phyloP scores from a whole-genome alignment of 225 moss, liverwort and hornwort genomes.

The Neckera pumila region DNA sequence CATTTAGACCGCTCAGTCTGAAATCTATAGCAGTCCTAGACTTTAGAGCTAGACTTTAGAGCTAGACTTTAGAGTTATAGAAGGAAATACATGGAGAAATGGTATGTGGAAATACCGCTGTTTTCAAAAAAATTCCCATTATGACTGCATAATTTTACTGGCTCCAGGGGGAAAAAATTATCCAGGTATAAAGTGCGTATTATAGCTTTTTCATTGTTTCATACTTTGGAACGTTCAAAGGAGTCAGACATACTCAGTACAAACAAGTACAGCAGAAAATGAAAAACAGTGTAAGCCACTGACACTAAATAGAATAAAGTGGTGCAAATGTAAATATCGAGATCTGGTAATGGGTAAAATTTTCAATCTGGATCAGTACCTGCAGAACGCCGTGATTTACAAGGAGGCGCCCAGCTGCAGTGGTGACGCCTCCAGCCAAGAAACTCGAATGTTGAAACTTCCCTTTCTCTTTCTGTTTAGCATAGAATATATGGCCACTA shows the following conservation, averaged over 20 bases:
- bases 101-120: no score
- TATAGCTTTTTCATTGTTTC: not conserved
- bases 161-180: not conserved
- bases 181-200: not conserved
- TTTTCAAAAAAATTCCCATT: no score
- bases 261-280: not conserved
- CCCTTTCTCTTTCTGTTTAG: constrained; percentile 73
- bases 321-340: no score
- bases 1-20: no score
- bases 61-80: no score
- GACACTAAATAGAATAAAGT: not conserved
- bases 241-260: not conserved
- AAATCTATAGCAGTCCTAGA: no score
- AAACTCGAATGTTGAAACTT: constrained; percentile 93
- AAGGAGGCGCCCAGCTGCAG: constrained; percentile 67
- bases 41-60: no score
- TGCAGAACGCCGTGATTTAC: constrained; percentile 64
- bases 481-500: not conserved
- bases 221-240: not conserved
- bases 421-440: constrained; percentile 83
- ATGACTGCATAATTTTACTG: not conserved
- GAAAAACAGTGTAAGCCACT: not conserved
- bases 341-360: not conserved
- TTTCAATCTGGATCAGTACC: constrained; percentile 43
- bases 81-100: no score